Evolutionary conservation across 164 flowering plant genomes (phyloP).

Genomic region (Umbellularia californica): DNA sequence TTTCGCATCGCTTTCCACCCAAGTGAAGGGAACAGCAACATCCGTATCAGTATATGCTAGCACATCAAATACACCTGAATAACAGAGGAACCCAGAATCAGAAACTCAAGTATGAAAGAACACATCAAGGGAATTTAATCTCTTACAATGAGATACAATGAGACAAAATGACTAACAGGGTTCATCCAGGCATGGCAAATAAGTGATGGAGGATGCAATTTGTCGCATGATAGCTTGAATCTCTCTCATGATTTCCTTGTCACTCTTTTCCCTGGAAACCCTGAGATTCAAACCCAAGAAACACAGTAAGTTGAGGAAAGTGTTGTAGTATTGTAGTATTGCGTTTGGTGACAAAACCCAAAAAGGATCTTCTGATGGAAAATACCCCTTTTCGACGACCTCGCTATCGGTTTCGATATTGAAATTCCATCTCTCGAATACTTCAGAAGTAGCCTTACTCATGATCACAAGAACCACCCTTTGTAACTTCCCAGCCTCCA

Average conservation of each 20-base stretch:
- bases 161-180: slow-evolving; percentile 44
- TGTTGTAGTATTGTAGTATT: neutral
- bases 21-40: slow-evolving; percentile 80
- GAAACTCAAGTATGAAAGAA: neutral
- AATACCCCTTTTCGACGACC: slow-evolving; percentile 81
- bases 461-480: slow-evolving; percentile 89
- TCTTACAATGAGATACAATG: neutral
- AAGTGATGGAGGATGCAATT: slow-evolving; percentile 88
- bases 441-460: slow-evolving; percentile 83
- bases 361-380: neutral
- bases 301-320: neutral
- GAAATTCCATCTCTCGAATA: slow-evolving; percentile 87
- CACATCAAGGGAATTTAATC: neutral
- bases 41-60: slow-evolving; percentile 91
- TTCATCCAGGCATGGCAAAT: slow-evolving; percentile 95
- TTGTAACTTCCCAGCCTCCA: slow-evolving; percentile 82
- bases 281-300: slow-evolving; percentile 29
- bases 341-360: neutral
- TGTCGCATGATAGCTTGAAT: slow-evolving; percentile 97
- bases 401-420: slow-evolving; percentile 86
- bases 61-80: slow-evolving; percentile 91
- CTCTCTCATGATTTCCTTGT: slow-evolving; percentile 97
- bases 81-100: neutral
- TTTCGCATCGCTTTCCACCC: slow-evolving; percentile 97
- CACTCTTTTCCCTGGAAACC: slow-evolving; percentile 91